Evolutionary conservation across 108 stramenopile species (phyloP).

Genomic region (Fistulifera solaris): DNA sequence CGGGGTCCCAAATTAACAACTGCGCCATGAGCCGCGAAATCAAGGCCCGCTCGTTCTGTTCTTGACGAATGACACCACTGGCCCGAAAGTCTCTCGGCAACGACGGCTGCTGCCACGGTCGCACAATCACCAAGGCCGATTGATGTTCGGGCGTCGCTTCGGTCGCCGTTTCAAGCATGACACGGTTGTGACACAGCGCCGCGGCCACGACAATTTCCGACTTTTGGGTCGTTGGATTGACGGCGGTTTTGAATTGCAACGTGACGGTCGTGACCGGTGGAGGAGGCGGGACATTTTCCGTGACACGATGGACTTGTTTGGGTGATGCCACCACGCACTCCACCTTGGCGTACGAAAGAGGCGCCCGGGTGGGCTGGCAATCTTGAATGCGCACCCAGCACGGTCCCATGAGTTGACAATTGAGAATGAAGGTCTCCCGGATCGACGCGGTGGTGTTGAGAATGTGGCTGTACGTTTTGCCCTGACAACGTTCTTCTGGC

Average conservation of each 20-base stretch:
- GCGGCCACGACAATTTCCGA: constrained; percentile 92
- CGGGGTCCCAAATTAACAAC: constrained; percentile 92
- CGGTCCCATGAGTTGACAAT: constrained; percentile 95
- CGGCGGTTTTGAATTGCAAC: constrained; percentile 92
- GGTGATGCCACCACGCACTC: constrained; percentile 75
- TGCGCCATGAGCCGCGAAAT: constrained; percentile 69
- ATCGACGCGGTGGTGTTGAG: constrained; percentile 77
- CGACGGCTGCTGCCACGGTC: constrained; percentile 29
- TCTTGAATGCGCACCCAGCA: constrained; percentile 86
- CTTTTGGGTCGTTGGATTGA: constrained; percentile 90
- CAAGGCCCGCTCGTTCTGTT: constrained; percentile 90
- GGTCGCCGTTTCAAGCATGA: constrained; percentile 68
- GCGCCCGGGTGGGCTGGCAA: constrained; percentile 10
- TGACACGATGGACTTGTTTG: constrained; percentile 58
- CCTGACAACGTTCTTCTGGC: constrained; percentile 57
- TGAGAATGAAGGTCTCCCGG: constrained; percentile 92
- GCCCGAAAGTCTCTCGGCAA: not conserved
- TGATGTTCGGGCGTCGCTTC: constrained; percentile 20
- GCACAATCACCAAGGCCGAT: constrained; percentile 60
- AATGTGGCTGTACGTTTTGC: constrained; percentile 76
- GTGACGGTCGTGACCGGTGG: constrained; percentile 83
- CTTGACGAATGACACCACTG: constrained; percentile 39
- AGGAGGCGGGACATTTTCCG: constrained; percentile 36
- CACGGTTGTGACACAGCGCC: constrained; percentile 83
- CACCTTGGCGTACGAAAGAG: constrained; percentile 85